These are phyloP conservation scores for Arabis hirsuta DNA, from an alignment of 345 rosid species.

Conservation along the genomic window DNA sequence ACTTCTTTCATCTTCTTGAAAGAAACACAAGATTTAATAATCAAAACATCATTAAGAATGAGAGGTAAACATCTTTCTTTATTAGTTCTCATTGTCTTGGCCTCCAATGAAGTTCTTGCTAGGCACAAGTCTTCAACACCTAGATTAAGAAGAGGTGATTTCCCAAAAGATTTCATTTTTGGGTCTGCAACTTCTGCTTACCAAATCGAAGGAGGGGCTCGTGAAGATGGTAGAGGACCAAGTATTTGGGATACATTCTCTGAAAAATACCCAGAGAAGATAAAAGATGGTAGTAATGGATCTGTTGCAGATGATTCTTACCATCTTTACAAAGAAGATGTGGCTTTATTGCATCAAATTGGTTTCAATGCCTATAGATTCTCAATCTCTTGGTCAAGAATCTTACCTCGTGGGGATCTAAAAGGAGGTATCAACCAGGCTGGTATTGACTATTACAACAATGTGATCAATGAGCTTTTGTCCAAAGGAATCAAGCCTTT, in stretches of 20 bases:
- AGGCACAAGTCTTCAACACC: background rate
- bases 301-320: constrained; percentile 38
- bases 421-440: constrained; percentile 49
- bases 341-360: constrained; percentile 36
- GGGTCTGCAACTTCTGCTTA: constrained; percentile 45
- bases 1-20: background rate
- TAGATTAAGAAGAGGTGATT: constrained; percentile 21
- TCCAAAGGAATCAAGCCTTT: constrained; percentile 44
- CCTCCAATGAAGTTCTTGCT: constrained; percentile 27
- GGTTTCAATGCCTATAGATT: constrained; percentile 50
- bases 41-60: constrained; percentile 4
- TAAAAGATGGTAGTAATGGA: constrained; percentile 34
- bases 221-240: constrained; percentile 48
- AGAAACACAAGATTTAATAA: constrained; percentile 1
- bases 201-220: constrained; percentile 47
- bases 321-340: constrained; percentile 48
- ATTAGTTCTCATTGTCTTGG: constrained; percentile 7
- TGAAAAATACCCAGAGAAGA: constrained; percentile 37
- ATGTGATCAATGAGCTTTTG: constrained; percentile 46
- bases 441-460: constrained; percentile 53
- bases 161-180: constrained; percentile 36
- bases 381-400: constrained; percentile 52
- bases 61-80: constrained; percentile 10
- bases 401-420: constrained; percentile 47
- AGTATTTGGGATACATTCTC: constrained; percentile 45